Conservation (phyloP, 257 asterid genomes). For the Solanum virginianum region DNA sequence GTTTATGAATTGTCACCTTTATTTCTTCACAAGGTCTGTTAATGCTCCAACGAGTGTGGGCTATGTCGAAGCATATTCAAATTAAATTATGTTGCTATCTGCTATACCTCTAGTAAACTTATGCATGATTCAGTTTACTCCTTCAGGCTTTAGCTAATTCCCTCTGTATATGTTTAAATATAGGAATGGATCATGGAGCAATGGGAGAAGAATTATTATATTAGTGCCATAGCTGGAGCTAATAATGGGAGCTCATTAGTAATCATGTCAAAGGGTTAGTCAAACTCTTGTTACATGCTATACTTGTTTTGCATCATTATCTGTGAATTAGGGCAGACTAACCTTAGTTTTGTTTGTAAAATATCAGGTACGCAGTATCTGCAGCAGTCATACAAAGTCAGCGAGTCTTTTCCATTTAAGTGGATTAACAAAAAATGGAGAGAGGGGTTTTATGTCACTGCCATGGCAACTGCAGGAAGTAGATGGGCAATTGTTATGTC, state of each 20-base stretch:
- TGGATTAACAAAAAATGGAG: slow-evolving; percentile 75
- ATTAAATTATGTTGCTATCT: not conserved
- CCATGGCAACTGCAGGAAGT: slow-evolving; percentile 61
- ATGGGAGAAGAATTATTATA: slow-evolving; percentile 59
- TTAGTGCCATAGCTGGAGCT: slow-evolving; percentile 59
- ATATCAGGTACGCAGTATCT: slow-evolving; percentile 42
- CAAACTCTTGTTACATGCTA: not conserved
- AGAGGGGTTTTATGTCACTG: slow-evolving; percentile 55
- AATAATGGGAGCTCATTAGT: slow-evolving; percentile 56
- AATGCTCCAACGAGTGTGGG: not conserved
- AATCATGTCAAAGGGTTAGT: slow-evolving; percentile 62
- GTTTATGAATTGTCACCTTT: slow-evolving; percentile 35
- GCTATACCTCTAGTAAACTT: not conserved
- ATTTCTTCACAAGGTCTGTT: slow-evolving; percentile 44
- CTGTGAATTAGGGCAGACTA: not conserved
- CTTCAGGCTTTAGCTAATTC: not conserved
- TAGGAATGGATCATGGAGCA: slow-evolving; percentile 73
- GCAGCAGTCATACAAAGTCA: slow-evolving; percentile 65
- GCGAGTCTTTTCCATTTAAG: slow-evolving; percentile 62
- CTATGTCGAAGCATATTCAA: not conserved
- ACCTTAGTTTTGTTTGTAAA: not conserved
- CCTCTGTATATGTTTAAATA: not conserved
- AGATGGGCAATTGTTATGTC: slow-evolving; percentile 71
- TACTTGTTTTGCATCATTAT: not conserved
- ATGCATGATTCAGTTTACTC: not conserved